Percentiles rank a stretch among this genome's conserved stretches.
These are phyloP conservation scores for Phoma sp. DNA, from an alignment of 2,329 filamentous ascomycete genomes.

Conservation along the genomic window DNA sequence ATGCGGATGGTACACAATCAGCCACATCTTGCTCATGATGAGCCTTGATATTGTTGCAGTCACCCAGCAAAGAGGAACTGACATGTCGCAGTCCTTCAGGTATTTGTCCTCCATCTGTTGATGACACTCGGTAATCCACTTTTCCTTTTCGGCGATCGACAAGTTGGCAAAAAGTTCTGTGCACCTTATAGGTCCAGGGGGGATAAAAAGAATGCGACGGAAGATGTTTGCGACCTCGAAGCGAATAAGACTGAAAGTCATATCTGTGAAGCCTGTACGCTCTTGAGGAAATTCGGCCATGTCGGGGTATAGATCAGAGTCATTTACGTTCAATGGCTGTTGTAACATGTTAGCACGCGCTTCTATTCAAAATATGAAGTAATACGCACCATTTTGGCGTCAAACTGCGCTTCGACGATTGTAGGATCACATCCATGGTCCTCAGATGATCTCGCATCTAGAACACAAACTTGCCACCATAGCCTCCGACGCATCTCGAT, in stretches of 20 bases:
- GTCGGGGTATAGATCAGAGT: conserved; percentile 58
- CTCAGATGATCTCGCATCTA: conserved; percentile 68
- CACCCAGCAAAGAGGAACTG: conserved; percentile 71
- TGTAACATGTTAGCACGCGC: conserved; percentile 11
- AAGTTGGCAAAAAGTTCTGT: conserved; percentile 54
- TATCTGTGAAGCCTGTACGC: conserved; percentile 63
- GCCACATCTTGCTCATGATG: conserved; percentile 79
- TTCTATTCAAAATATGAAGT: too few relatives aligned
- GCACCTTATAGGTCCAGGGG: conserved; percentile 52
- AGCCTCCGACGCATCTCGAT: conserved; percentile 66
- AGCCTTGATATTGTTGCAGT: conserved; percentile 72
- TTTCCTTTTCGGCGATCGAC: conserved; percentile 57
- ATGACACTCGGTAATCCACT: conserved; percentile 59
- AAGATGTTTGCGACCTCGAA: conserved; percentile 60
- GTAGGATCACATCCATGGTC: conserved; percentile 70
- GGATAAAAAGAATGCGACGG: conserved; percentile 55
- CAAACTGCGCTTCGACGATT: conserved; percentile 65
- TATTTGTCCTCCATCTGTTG: conserved; percentile 58
- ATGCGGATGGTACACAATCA: conserved; percentile 78
- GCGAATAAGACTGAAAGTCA: conserved; percentile 63
- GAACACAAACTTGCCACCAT: conserved; percentile 67
- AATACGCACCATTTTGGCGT: conserved; percentile 60
- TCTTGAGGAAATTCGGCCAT: conserved; percentile 59
- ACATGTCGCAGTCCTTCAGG: conserved; percentile 60
- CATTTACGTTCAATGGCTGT: conserved; percentile 63